Conservation (phyloP, 2,329 filamentous ascomycete genomes). For the Hymenoscyphus infarciens region DNA sequence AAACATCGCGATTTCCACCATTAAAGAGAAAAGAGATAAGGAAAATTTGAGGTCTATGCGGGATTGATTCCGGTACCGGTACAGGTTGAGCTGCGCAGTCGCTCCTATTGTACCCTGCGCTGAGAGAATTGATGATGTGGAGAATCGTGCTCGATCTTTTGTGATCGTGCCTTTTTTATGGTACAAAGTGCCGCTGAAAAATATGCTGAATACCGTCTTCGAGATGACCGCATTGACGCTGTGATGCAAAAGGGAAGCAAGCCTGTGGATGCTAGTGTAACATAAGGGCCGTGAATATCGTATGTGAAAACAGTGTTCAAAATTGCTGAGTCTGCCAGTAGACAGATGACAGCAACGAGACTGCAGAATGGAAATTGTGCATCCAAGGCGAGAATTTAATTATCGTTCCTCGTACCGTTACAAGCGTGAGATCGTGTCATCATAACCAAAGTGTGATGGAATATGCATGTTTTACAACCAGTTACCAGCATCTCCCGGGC, state of each 20-base stretch:
- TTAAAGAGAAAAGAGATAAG: slow-evolving; percentile 21
- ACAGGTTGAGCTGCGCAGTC: slow-evolving; percentile 35
- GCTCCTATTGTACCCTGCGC: slow-evolving; percentile 35
- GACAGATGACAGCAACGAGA: slow-evolving; percentile 12
- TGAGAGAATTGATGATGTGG: slow-evolving; percentile 30
- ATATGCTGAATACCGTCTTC: slow-evolving; percentile 26
- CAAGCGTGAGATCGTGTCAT: slow-evolving; percentile 36
- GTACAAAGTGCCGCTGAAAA: slow-evolving; percentile 33
- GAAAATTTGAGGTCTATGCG: slow-evolving; percentile 30
- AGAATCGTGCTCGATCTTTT: slow-evolving; percentile 32
- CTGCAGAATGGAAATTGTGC: slow-evolving; percentile 19
- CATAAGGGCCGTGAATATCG: slow-evolving; percentile 36
- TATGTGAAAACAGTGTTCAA: slow-evolving; percentile 34
- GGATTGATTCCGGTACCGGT: slow-evolving; percentile 31
- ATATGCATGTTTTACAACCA: slow-evolving; percentile 30
- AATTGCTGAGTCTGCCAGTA: slow-evolving; percentile 14
- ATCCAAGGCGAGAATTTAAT: slow-evolving; percentile 32
- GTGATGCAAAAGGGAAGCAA: slow-evolving; percentile 26
- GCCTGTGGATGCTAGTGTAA: slow-evolving; percentile 35
- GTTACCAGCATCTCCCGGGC: slow-evolving; percentile 23
- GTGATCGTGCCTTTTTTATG: slow-evolving; percentile 33
- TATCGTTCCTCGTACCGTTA: slow-evolving; percentile 37
- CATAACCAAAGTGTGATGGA: slow-evolving; percentile 25
- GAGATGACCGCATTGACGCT: slow-evolving; percentile 32
- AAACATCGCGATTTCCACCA: slow-evolving; percentile 19